Conservation (phyloP, 2,329 filamentous ascomycete genomes). For the Colletotrichum tropicicola region DNA sequence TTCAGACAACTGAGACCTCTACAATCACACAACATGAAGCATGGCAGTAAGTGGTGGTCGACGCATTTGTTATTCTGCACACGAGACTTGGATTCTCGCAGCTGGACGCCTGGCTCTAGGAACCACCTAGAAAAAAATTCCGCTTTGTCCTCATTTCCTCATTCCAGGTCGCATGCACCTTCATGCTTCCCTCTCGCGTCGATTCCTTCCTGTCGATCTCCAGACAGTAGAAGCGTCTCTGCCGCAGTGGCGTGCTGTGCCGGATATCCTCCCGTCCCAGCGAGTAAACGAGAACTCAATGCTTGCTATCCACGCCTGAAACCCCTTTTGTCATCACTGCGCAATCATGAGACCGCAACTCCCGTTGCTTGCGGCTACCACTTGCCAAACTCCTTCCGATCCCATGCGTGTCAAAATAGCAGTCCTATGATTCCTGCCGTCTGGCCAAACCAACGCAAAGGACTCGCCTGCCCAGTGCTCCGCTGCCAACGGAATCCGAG, state of each 20-base stretch:
- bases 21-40: background rate
- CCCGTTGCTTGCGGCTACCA: conserved; percentile 18
- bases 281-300: conserved; percentile 19
- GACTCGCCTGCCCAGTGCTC: conserved; percentile 23
- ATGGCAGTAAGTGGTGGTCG: background rate
- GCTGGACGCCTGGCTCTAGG: background rate
- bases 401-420: conserved; percentile 30
- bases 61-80: background rate
- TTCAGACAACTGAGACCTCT: background rate
- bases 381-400: conserved; percentile 30
- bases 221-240: background rate
- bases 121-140: background rate
- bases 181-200: background rate
- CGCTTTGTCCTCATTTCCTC: background rate
- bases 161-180: background rate
- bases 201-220: background rate
- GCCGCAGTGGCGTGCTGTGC: background rate
- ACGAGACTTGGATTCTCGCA: background rate
- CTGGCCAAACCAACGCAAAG: conserved; percentile 15
- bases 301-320: conserved; percentile 23
- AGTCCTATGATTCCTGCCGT: conserved; percentile 27
- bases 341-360: conserved; percentile 25
- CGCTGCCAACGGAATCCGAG: conserved; percentile 25
- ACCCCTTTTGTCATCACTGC: conserved; percentile 16
- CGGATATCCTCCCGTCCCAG: background rate